Percentiles rank a stretch among this genome's conserved stretches.
phyloP scores from a whole-genome alignment of 2,329 filamentous ascomycete species.

The Arthrobotrys musiformis region DNA sequence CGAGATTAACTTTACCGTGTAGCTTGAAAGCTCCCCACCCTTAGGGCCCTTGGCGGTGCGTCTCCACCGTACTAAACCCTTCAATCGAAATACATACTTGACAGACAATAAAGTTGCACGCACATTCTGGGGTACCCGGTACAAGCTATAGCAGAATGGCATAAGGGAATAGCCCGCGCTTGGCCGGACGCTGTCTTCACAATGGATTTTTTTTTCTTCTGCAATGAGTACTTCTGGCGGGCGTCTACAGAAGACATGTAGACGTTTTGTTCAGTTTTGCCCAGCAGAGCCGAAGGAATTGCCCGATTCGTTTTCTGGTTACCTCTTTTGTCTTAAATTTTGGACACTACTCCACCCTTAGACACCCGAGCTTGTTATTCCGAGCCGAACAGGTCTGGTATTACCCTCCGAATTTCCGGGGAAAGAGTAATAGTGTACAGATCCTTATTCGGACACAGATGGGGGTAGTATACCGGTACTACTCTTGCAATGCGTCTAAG shows the following conservation, averaged over 20 bases:
- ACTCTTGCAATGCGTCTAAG: slow-evolving; percentile 26
- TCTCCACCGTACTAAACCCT: slow-evolving; percentile 20
- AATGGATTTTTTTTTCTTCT: not conserved
- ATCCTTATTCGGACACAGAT: slow-evolving; percentile 37
- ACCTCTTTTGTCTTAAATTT: slow-evolving; percentile 23
- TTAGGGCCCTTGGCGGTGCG: not conserved
- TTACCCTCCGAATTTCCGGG: slow-evolving; percentile 53
- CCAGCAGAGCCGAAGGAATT: slow-evolving; percentile 40
- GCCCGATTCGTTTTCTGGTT: slow-evolving; percentile 33
- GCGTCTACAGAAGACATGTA: slow-evolving; percentile 25
- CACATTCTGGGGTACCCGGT: slow-evolving; percentile 50
- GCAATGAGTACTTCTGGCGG: not conserved
- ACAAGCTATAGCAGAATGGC: slow-evolving; percentile 35
- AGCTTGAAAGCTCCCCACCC: slow-evolving; percentile 18
- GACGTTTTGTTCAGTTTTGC: slow-evolving; percentile 17
- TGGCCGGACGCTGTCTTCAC: slow-evolving; percentile 18
- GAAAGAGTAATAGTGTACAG: slow-evolving; percentile 24
- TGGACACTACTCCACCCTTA: slow-evolving; percentile 13
- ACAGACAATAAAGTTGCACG: slow-evolving; percentile 31
- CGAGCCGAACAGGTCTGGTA: slow-evolving; percentile 35
- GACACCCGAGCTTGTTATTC: slow-evolving; percentile 53
- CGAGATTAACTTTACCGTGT: slow-evolving; percentile 22
- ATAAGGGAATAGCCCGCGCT: slow-evolving; percentile 28
- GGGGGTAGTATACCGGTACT: not conserved
- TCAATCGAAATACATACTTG: slow-evolving; percentile 11